Percentiles rank a stretch among this genome's conserved stretches.
These are phyloP conservation scores for Penicillium sp. DNA, from an alignment of 2,329 filamentous ascomycete genomes.

Conservation along the genomic window DNA sequence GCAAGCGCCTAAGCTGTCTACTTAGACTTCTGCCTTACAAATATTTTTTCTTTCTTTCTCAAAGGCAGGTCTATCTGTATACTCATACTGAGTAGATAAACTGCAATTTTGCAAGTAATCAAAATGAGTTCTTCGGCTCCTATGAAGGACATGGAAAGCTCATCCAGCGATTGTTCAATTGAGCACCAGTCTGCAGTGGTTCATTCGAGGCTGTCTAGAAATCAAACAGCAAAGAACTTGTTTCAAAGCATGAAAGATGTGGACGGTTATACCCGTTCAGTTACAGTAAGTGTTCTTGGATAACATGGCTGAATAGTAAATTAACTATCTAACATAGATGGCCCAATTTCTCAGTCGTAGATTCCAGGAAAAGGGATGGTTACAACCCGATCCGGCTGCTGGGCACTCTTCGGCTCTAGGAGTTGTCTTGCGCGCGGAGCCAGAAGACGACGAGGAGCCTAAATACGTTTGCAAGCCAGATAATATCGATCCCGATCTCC, in stretches of 20 bases:
- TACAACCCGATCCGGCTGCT: conserved; percentile 9
- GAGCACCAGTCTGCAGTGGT: not conserved
- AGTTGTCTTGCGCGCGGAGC: conserved; percentile 3
- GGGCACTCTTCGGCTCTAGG: conserved; percentile 9
- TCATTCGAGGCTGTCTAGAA: conserved; percentile 1
- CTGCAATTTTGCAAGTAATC: not conserved
- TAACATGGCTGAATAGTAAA: not conserved
- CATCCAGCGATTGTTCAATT: conserved; percentile 1
- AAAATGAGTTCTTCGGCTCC: conserved; percentile 2
- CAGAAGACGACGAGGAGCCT: not conserved
- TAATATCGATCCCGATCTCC: conserved; percentile 2
- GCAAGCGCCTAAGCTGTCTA: not conserved
- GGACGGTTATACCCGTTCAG: conserved; percentile 10
- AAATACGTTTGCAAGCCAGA: conserved; percentile 11
- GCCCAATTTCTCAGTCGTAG: conserved; percentile 11
- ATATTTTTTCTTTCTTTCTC: not conserved
- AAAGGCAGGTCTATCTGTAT: not conserved
- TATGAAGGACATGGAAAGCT: not conserved
- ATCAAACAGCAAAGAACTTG: conserved; percentile 7
- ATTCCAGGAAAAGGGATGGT: conserved; percentile 13
- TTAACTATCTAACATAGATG: conserved; percentile 3
- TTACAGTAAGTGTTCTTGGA: conserved; percentile 6
- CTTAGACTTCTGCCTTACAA: not conserved
- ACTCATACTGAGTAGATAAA: not conserved
- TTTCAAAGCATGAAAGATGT: conserved; percentile 10